Evolutionary conservation across 116 monocot species (phyloP), one percentile per base, ranked within the genome.

Genomic region (Iris pallida): DNA sequence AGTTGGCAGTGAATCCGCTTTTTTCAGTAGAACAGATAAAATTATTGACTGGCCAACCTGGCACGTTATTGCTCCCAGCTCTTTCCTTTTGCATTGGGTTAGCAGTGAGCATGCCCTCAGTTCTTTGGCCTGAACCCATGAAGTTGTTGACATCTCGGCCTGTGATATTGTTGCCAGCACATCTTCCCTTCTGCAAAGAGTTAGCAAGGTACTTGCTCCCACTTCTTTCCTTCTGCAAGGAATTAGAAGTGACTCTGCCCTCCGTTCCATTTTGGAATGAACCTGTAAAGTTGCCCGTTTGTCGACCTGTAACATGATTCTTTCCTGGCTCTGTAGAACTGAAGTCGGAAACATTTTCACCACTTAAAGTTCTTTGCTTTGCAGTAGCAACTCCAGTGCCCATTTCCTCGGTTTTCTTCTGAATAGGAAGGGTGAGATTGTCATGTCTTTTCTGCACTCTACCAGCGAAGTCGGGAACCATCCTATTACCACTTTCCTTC

Each of bases 141-240:
- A 30, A 30, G 30, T 30, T 30, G 30, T 30, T 30, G 30, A 30
- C 30, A 1, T 30, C 30, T 30, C 30, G 30, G 30, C 30, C 30
- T 30, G 30, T 30, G 3, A 30, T 30, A 30, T 30, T 30, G 0
- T 30, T 30, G 30, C 30, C 30, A 30, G 30, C 30, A 30, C 30
- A 30, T 30, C 3, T 30, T 30, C 30, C 30, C 30, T 30, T 30
- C 30, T 30, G 30, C 3, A 30, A 30, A 30, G 30, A 30, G 3
- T 30, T 30, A 30, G 30, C 30, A 30, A 30, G 30, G 30, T 30
- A 1, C 2, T 30, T 30, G 30, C 30, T 30, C 30, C 30, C 30
- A 30, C 30, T 30, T 63, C 64, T 57, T 49, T 73, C 69, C 57
- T 69, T 73, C 43, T 67, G 67, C 67, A 67, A 47, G n/a, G 67